These are phyloP conservation scores for Ganoderma boninense DNA, from an alignment of 1,284 basidiomycete genomes.

Conservation along the genomic window DNA sequence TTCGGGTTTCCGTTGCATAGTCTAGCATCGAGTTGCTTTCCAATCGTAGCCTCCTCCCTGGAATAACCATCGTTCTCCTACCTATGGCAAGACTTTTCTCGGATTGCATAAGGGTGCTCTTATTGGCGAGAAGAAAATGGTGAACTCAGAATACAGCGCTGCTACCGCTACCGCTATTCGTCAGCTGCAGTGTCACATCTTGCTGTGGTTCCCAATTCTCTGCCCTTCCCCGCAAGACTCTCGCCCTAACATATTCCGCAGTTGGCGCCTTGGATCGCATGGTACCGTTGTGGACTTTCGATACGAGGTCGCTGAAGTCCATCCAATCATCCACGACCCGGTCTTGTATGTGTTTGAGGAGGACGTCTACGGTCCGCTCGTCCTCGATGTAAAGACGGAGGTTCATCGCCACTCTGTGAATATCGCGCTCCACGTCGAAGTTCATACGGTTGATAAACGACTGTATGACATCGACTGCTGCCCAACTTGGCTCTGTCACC, in stretches of 20 bases:
- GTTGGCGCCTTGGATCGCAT: conserved; percentile 47
- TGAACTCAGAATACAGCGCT: neutral
- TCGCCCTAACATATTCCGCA: conserved; percentile 46
- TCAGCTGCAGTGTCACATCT: neutral
- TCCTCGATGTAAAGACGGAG: conserved; percentile 83
- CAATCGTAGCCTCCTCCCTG: neutral
- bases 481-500: conserved; percentile 45
- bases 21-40: conserved; percentile 16
- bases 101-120: neutral
- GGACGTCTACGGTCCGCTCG: conserved; percentile 76
- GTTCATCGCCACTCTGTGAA: conserved; percentile 61
- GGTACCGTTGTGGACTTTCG: conserved; percentile 49
- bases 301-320: conserved; percentile 64
- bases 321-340: conserved; percentile 79
- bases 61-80: conserved; percentile 3
- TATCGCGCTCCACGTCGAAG: conserved; percentile 59
- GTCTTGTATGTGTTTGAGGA: conserved; percentile 80
- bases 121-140: neutral
- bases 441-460: conserved; percentile 62
- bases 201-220: conserved; percentile 26
- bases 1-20: conserved; percentile 19
- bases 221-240: conserved; percentile 43
- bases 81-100: neutral
- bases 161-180: conserved; percentile 10
- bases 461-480: conserved; percentile 56